Evolutionary conservation across 1,284 basidiomycete genomes (phyloP), one percentile per base, ranked within the genome.

Genomic region (Ustilago lituana): DNA sequence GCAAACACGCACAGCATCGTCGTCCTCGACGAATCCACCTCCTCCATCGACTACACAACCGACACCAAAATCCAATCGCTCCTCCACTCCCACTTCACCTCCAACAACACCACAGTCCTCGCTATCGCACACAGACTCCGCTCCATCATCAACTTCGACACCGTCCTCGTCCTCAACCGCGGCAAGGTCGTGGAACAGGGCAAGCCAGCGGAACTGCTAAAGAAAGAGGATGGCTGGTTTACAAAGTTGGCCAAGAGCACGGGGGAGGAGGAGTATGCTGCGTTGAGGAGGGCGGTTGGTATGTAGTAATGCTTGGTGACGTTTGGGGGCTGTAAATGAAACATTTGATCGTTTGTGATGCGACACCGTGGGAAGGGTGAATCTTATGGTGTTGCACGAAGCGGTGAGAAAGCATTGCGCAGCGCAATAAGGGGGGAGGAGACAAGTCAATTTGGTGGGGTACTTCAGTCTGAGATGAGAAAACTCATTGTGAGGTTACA

Each of bases 31-130:
- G 89, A 92, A 81, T 90, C 90, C 1, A 92, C 91, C 0, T 90
- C 90, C 17, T 90, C 86, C 44, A 80, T 91, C 24, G 90, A 91
- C 82, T 80, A 89, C 11, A 87, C 90, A 80, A 93, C 91, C 0
- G 92, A 94, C 81, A 85, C 87, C 62, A 90, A 89, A 63, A 92
- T 93, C 61, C 91, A 94, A 79, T 85, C 88, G 59, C 92, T 91
- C 12, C 93, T 94, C 63, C 86, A 89, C 5, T 85, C 85, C 40
- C 91, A 93, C 83, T 94, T 94, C 83, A 83, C 84, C 10, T 12
- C 26, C 5, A 39, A 58, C 41, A 87, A 90, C 77, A 87, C 89
- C 47, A 93, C 92, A 0, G 87, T 92, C 40, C 82, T 92, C 11
- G 91, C 89, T 69, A 90, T 91, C 69, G 89, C 89, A 2, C 86